Evolutionary conservation across 352 stramenopile species (phyloP).

Genomic region (Phytophthora megakarya): DNA sequence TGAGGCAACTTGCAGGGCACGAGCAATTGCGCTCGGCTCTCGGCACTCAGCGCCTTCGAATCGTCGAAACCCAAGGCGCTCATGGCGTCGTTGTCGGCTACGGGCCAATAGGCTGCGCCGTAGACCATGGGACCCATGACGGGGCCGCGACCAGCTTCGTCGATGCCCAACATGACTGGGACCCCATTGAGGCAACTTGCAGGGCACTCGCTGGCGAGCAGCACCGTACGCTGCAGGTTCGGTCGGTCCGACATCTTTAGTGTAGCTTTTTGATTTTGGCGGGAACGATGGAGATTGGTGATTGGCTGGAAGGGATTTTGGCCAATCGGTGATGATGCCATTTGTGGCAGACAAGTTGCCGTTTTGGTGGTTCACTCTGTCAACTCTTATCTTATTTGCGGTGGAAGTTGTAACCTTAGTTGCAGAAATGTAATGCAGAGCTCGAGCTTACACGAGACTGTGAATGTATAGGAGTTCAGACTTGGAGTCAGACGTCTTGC

Average conservation of each 20-base stretch:
- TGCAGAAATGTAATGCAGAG: too few species aligned
- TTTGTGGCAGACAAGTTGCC: neutral
- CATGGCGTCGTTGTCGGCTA: conserved; percentile 76
- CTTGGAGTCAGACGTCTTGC: neutral
- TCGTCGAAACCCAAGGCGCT: conserved; percentile 92
- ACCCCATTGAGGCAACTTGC: conserved; percentile 59
- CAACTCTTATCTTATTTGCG: too few species aligned
- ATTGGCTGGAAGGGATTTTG: conserved; percentile 2
- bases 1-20: too few species aligned
- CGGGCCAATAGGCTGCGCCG: conserved; percentile 91
- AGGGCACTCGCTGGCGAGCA: conserved; percentile 71
- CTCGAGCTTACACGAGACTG: too few species aligned
- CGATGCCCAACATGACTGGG: conserved; percentile 93
- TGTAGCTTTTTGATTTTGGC: conserved; percentile 18
- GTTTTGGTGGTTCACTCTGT: neutral
- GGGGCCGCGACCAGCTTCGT: conserved; percentile 93
- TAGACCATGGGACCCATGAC: conserved; percentile 97
- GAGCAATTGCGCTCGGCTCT: conserved; percentile 89
- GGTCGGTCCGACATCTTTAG: conserved; percentile 10
- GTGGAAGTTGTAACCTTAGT: too few species aligned
- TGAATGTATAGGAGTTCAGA: neutral
- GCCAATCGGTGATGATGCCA: neutral
- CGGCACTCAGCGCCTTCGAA: conserved; percentile 92
- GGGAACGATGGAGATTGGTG: conserved; percentile 2
- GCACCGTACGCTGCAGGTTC: conserved; percentile 57